A percentile compares a stretch with the other conserved stretches of the same genome.
Conservation (phyloP, 1,284 basidiomycete genomes). For the Flammula alnicola region DNA sequence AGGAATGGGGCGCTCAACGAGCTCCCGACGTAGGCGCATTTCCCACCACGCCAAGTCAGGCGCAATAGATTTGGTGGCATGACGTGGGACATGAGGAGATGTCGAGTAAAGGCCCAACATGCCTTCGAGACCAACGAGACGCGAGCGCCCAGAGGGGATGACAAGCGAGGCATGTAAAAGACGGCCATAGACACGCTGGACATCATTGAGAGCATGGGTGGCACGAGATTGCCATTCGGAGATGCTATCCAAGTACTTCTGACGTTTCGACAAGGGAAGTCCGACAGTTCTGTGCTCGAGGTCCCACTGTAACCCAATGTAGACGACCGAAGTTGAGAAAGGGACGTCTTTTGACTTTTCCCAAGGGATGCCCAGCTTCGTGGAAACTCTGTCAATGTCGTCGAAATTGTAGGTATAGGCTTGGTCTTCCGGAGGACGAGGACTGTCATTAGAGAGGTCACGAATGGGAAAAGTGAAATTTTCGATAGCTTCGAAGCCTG, state of each 20-base stretch:
- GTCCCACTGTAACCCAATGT: constrained; percentile 39
- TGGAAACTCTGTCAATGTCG: constrained; percentile 33
- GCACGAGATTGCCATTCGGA: constrained; percentile 16
- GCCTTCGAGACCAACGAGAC: constrained; percentile 32
- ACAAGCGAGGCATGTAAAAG: constrained; percentile 33
- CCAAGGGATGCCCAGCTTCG: constrained; percentile 35
- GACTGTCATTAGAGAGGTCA: too few relatives aligned
- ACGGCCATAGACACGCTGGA: constrained; percentile 36
- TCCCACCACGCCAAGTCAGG: too few relatives aligned
- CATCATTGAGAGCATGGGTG: constrained; percentile 29
- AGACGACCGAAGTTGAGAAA: constrained; percentile 28
- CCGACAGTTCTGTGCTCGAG: constrained; percentile 23
- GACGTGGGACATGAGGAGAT: too few relatives aligned
- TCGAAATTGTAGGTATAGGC: constrained; percentile 29
- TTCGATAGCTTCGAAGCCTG: too few relatives aligned
- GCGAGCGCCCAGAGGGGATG: constrained; percentile 32
- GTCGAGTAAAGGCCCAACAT: too few relatives aligned
- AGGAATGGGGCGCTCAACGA: constrained; percentile 38
- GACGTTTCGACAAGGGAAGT: constrained; percentile 28
- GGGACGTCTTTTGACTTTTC: constrained; percentile 31
- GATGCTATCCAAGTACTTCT: constrained; percentile 31
- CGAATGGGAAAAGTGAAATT: too few relatives aligned
- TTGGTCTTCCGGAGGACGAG: too few relatives aligned
- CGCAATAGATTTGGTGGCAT: too few relatives aligned
- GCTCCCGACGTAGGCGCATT: too few relatives aligned